Base-by-base conservation (phyloP, 495 filamentous ascomycete species). In the Friedmanniomyces simplex region DNA sequence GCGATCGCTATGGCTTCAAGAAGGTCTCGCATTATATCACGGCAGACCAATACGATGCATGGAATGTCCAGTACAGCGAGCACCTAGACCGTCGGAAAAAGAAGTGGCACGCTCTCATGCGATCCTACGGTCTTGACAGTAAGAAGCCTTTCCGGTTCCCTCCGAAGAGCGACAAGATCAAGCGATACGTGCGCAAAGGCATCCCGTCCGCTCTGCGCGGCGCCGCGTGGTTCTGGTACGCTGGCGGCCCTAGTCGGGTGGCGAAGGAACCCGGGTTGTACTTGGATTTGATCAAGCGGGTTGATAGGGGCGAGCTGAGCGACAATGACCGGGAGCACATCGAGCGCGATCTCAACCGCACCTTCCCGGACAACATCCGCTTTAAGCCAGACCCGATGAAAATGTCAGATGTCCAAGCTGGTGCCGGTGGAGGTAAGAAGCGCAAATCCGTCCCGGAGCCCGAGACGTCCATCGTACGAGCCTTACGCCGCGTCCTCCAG, bases 211-310 rank as follows among this genome's bases (percentile, higher is more conserved):
- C 95, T 56, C 90, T 88, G 80, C 80, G 93, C 63, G 93, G 93
- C 12, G 84, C 86, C 5, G 91, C 93, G 30, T 98, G 93, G 93
- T 98, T 95, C 65, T 97, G 84, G 71, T 98, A 96, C 68, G 90
- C 89, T n/a, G 89, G 89, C 13, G 93, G 93, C 6, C 87, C 87
- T 26, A 79, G 82, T 41, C 81, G 84, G 60, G 65, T 96, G 54
- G 79, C 79, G 54, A 83, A 87, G 54, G 77, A 95, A 65, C 72
- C 76, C 11, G 87, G 87, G 2, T 68, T 88, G 12, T 98, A 96
- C 62, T 76, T 82, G 39, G 72, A 80, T 42, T 74, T 96, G 30
- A 71, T 94, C 13, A 68, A 74, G 58, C 76, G 77, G 48, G 81
- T 84, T 36, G 80, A 84, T 54, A 75, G 79, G 41, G 81, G 80